Evolutionary conservation across 192 early-diverging fungal species (phyloP).

Genomic region (Lunasporangiospora selenospora): DNA sequence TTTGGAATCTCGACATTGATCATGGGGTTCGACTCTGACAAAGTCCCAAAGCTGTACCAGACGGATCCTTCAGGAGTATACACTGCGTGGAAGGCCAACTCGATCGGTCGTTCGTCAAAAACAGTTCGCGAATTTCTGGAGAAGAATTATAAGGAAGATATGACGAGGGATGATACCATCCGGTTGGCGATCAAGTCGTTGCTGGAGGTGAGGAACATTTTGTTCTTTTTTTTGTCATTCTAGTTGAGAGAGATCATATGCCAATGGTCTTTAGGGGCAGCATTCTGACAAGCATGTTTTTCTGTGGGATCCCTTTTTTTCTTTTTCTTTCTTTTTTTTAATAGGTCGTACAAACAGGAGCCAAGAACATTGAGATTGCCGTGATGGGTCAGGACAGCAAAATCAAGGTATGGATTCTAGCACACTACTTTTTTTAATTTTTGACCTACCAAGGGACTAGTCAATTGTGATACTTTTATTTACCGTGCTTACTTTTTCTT

Average conservation of each 20-base stretch:
- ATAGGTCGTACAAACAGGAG: conserved; percentile 96
- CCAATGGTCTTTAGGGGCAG: too few relatives aligned
- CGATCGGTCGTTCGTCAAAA: conserved; percentile 96
- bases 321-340: background rate
- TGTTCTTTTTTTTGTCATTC: background rate
- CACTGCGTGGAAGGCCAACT: conserved; percentile 98
- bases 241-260: too few relatives aligned
- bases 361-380: conserved; percentile 99
- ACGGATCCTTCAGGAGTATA: conserved; percentile 99
- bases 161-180: conserved; percentile 79
- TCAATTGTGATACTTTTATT: background rate
- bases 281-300: too few relatives aligned
- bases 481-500: background rate
- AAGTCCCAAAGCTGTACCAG: conserved; percentile 92
- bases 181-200: conserved; percentile 93
- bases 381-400: conserved; percentile 83
- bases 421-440: background rate
- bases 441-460: background rate
- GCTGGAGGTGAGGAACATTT: conserved; percentile 70
- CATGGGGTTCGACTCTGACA: conserved; percentile 92
- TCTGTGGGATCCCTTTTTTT: too few relatives aligned
- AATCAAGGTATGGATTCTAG: conserved; percentile 60
- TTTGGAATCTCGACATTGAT: conserved; percentile 98
- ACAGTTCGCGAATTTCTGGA: conserved; percentile 98
- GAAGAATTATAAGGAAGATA: conserved; percentile 93